Percentiles rank a stretch among this genome's conserved stretches.
Evolutionary conservation across 768 basidiomycete species (phyloP).

Genomic region (Gymnopilus junonius): DNA sequence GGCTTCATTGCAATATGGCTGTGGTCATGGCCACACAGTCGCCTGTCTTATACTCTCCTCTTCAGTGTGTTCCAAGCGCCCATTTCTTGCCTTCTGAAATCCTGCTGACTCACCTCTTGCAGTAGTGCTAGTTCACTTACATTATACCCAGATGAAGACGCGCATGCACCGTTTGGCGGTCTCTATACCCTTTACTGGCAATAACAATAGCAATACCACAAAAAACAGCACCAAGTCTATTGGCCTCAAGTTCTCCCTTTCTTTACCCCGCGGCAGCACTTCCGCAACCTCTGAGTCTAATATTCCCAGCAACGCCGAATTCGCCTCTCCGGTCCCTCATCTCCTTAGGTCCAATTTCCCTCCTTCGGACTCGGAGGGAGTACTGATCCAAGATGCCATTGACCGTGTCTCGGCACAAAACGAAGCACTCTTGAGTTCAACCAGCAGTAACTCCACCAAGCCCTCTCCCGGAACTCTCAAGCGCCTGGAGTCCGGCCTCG

Average conservation of each 20-base stretch:
- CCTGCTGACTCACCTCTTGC: background rate
- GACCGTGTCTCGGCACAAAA: slow-evolving; percentile 10
- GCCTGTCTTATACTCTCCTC: background rate
- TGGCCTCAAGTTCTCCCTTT: background rate
- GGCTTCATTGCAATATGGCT: background rate
- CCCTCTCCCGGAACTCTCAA: background rate
- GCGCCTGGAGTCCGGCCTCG: slow-evolving; percentile 2
- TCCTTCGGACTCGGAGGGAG: slow-evolving; percentile 13
- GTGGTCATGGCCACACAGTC: background rate
- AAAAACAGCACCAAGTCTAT: background rate
- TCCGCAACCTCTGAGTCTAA: background rate
- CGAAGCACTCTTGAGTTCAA: background rate
- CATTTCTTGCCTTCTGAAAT: background rate
- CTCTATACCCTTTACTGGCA: background rate
- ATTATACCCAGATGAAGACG: background rate
- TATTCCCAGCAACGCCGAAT: background rate
- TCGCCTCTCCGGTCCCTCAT: slow-evolving; percentile 14
- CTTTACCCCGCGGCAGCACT: background rate
- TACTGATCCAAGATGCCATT: slow-evolving; percentile 6
- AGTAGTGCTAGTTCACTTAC: background rate
- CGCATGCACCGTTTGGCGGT: background rate
- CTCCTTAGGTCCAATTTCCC: slow-evolving; percentile 10
- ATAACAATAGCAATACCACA: background rate
- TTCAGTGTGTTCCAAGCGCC: background rate
- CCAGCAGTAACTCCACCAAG: background rate